A percentile compares a stretch with the other conserved stretches of the same genome.
Evolutionary conservation across 345 rosid genomes (phyloP).

Genomic region (Salix dunnii): DNA sequence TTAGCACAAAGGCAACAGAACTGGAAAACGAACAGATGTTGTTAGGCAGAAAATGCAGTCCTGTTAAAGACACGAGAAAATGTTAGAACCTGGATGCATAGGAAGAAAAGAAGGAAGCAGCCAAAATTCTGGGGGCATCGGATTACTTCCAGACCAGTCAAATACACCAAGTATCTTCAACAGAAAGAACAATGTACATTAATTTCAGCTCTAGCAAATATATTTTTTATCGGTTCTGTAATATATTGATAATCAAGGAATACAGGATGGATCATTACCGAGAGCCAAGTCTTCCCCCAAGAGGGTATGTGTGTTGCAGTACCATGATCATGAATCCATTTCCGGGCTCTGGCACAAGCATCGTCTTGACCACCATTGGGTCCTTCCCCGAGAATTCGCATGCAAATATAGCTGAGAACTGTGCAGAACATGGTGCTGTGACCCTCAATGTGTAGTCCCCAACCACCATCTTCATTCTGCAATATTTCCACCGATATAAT

Average conservation of each 20-base stretch:
- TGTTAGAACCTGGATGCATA: constrained; percentile 8
- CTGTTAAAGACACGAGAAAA: background rate
- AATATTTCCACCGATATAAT: background rate
- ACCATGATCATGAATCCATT: constrained; percentile 26
- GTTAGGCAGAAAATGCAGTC: too few species aligned
- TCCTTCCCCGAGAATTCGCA: constrained; percentile 21
- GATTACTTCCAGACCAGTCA: constrained; percentile 8
- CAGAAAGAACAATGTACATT: too few species aligned
- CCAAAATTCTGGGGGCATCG: constrained; percentile 12
- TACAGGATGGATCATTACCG: constrained; percentile 11
- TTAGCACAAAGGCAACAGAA: background rate
- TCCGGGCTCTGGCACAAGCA: constrained; percentile 22
- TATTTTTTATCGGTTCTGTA: too few species aligned
- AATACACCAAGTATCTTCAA: constrained; percentile 7
- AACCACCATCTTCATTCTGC: constrained; percentile 28
- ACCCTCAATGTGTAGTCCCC: constrained; percentile 27
- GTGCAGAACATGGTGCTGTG: constrained; percentile 32
- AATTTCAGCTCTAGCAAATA: too few species aligned
- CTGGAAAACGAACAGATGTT: too few species aligned
- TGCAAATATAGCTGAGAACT: constrained; percentile 18
- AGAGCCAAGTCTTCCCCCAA: constrained; percentile 31
- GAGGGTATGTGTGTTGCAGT: constrained; percentile 23
- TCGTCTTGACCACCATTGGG: constrained; percentile 15
- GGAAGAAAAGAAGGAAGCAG: background rate
- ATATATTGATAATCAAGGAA: too few species aligned